Evolutionary conservation across 345 rosid genomes (phyloP).

Genomic region (Aethionema arabicum): DNA sequence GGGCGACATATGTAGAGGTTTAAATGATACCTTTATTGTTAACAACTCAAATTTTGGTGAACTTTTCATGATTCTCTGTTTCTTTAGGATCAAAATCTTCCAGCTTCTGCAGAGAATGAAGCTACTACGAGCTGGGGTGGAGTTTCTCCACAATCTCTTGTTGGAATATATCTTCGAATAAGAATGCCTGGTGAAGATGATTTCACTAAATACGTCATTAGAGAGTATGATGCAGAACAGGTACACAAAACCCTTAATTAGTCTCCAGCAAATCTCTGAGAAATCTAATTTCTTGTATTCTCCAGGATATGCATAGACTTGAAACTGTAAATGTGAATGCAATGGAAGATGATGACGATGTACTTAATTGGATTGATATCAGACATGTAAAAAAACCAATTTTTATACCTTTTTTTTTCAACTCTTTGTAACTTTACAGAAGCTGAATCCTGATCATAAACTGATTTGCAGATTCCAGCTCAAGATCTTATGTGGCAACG

Average conservation of each 20-base stretch:
- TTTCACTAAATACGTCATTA: neutral
- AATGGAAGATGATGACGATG: conserved; percentile 13
- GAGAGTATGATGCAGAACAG: conserved; percentile 3
- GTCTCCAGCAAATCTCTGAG: neutral
- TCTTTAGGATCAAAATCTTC: neutral
- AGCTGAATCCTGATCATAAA: neutral
- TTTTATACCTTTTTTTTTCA: neutral
- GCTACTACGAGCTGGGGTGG: conserved; percentile 15
- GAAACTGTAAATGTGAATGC: neutral
- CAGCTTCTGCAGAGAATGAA: neutral
- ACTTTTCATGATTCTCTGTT: neutral
- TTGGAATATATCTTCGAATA: conserved; percentile 1
- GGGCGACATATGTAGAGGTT: too few species aligned
- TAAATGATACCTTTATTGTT: too few species aligned
- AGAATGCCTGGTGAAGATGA: neutral
- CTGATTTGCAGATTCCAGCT: conserved; percentile 11
- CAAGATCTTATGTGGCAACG: neutral
- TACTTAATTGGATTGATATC: conserved; percentile 7
- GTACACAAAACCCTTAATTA: conserved; percentile 7
- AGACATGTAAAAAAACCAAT: conserved; percentile 22
- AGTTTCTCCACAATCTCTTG: conserved; percentile 7
- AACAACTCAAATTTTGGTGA: too few species aligned
- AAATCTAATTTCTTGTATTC: neutral
- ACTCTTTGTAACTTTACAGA: neutral
- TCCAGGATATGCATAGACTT: conserved; percentile 19